Evolutionary conservation across 176 grass and related monocot species (phyloP).

Genomic region (Musa acuminata): DNA sequence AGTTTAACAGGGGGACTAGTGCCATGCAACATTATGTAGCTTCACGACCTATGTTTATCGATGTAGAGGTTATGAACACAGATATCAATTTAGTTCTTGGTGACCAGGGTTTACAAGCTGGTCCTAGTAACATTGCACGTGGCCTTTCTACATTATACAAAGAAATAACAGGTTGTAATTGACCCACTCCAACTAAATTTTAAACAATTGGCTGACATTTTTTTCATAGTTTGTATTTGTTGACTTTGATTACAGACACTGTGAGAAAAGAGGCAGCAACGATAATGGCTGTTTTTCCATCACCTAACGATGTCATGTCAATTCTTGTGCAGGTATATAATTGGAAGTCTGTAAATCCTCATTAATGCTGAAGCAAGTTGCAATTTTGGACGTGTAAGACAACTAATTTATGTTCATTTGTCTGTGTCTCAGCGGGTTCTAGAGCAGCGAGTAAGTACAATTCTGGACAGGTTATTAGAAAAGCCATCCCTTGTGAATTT

Average conservation of each 20-base stretch:
- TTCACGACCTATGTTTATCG: conserved; percentile 95
- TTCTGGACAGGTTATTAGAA: conserved; percentile 90
- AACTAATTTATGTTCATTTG: conserved; percentile 27
- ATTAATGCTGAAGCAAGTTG: conserved; percentile 12
- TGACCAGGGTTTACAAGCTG: conserved; percentile 68
- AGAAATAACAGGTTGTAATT: conserved; percentile 70
- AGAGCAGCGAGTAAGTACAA: conserved; percentile 87
- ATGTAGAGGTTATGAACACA: conserved; percentile 93
- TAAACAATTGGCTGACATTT: neutral
- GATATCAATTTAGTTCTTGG: conserved; percentile 97
- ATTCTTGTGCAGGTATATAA: conserved; percentile 88
- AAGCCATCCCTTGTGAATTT: conserved; percentile 84
- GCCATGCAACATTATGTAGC: conserved; percentile 99
- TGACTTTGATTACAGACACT: conserved; percentile 51
- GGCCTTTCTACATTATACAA: conserved; percentile 73
- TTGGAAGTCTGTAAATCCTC: conserved; percentile 4
- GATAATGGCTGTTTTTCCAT: conserved; percentile 91
- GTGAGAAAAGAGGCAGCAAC: conserved; percentile 86
- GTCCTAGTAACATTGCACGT: conserved; percentile 43
- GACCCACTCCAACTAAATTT: neutral
- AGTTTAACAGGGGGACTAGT: conserved; percentile 98
- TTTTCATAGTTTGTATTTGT: neutral
- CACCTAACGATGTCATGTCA: conserved; percentile 97
- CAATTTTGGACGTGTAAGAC: conserved; percentile 16
- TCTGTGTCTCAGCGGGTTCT: conserved; percentile 72